Evolutionary conservation across 805 yeast species (phyloP).

Genomic region (Lachancea sp.): DNA sequence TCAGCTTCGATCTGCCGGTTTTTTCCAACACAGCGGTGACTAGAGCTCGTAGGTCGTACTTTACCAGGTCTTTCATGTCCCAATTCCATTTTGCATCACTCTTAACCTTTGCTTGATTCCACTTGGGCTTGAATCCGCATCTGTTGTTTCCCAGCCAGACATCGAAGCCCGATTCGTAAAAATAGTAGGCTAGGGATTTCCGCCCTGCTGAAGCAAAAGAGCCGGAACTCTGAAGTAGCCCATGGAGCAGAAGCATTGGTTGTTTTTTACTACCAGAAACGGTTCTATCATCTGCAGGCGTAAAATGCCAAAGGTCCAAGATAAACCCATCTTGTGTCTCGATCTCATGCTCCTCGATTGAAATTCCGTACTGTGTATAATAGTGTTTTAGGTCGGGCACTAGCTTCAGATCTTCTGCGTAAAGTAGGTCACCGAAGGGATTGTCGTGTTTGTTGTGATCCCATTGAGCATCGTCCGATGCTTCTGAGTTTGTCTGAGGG

Average conservation of each 20-base stretch:
- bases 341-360: slow-evolving; percentile 51
- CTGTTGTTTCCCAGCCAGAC: slow-evolving; percentile 92
- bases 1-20: slow-evolving; percentile 38
- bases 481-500: slow-evolving; percentile 6
- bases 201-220: slow-evolving; percentile 80
- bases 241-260: slow-evolving; percentile 79
- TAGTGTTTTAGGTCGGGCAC: slow-evolving; percentile 61
- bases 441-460: slow-evolving; percentile 13
- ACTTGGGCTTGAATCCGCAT: slow-evolving; percentile 74
- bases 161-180: slow-evolving; percentile 56
- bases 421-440: slow-evolving; percentile 24
- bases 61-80: slow-evolving; percentile 82
- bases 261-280: slow-evolving; percentile 23
- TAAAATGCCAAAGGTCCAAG: slow-evolving; percentile 52
- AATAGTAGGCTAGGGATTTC: slow-evolving; percentile 63
- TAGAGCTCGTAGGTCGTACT: slow-evolving; percentile 68
- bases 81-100: slow-evolving; percentile 72
- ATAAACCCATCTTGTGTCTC: slow-evolving; percentile 77
- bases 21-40: slow-evolving; percentile 49
- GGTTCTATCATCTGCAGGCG: slow-evolving; percentile 14
- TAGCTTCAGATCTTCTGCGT: slow-evolving; percentile 30
- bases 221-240: slow-evolving; percentile 80
- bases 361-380: slow-evolving; percentile 53
- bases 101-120: slow-evolving; percentile 39
- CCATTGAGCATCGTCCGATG: neutral